These are phyloP conservation scores for Cyamopsis tetragonoloba DNA, from an alignment of 306 rosid species.

Conservation along the genomic window DNA sequence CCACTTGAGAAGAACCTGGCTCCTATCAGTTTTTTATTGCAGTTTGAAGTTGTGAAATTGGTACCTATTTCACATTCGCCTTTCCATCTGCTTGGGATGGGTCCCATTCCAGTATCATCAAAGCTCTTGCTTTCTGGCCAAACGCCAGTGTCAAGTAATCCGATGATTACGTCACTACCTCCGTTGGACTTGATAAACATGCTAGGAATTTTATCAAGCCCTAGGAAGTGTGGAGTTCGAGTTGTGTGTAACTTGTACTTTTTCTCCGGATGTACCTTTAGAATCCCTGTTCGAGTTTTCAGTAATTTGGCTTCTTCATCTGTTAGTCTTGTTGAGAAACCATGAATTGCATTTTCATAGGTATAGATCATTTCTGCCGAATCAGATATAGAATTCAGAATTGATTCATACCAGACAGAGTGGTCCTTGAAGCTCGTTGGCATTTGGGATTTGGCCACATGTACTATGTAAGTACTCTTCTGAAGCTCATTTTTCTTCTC, in stretches of 20 bases:
- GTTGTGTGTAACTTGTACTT: constrained; percentile 74
- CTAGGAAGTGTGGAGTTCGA: constrained; percentile 71
- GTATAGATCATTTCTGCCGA: constrained; percentile 67
- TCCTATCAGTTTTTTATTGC: constrained; percentile 72
- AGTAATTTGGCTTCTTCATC: constrained; percentile 44
- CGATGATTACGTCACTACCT: constrained; percentile 43
- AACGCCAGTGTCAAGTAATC: constrained; percentile 69
- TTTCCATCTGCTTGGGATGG: constrained; percentile 65
- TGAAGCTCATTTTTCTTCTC: neutral
- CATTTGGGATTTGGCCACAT: constrained; percentile 59
- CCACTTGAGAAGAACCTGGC: constrained; percentile 62
- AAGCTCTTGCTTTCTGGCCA: constrained; percentile 95
- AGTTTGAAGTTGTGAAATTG: constrained; percentile 50
- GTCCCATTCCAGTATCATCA: constrained; percentile 56
- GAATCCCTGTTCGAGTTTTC: constrained; percentile 42
- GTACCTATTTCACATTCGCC: constrained; percentile 63
- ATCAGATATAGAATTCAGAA: constrained; percentile 44
- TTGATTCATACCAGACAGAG: constrained; percentile 63
- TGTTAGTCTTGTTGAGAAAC: constrained; percentile 64
- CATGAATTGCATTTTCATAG: constrained; percentile 63
- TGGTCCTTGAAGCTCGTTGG: constrained; percentile 56
- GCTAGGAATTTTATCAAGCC: constrained; percentile 39
- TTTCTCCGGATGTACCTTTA: constrained; percentile 49
- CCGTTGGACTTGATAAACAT: constrained; percentile 27
- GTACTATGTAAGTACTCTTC: constrained; percentile 60